Conservation (phyloP, 768 basidiomycete genomes). For the Termitomyces sp. region DNA sequence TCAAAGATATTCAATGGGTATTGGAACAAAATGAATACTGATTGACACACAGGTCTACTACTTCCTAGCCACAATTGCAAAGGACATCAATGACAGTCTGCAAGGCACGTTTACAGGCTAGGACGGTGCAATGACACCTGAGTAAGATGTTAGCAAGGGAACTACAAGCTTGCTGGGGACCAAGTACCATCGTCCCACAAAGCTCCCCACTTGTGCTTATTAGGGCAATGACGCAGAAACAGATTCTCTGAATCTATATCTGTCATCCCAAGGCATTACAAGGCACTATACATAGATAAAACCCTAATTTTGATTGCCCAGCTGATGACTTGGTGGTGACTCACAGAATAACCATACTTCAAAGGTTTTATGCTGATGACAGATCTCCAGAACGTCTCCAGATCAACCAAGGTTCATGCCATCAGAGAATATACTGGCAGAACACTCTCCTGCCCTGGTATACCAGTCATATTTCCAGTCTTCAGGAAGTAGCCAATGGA, state of each 20-base stretch:
- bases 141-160: too few relatives aligned
- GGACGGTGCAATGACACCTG: too few relatives aligned
- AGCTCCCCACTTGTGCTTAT: too few relatives aligned
- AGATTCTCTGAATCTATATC: background rate
- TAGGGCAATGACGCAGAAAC: slow-evolving; percentile 14
- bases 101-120: too few relatives aligned
- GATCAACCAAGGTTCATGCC: slow-evolving; percentile 52
- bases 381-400: slow-evolving; percentile 59
- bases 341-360: slow-evolving; percentile 52
- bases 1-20: background rate
- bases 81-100: slow-evolving; percentile 39
- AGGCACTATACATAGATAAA: too few relatives aligned
- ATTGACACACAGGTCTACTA: slow-evolving; percentile 37
- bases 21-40: background rate
- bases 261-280: slow-evolving; percentile 25
- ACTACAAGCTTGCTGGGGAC: too few relatives aligned
- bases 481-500: slow-evolving; percentile 44
- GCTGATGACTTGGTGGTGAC: slow-evolving; percentile 3
- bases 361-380: slow-evolving; percentile 58
- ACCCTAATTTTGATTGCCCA: slow-evolving; percentile 14
- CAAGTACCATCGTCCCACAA: too few relatives aligned
- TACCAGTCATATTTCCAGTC: slow-evolving; percentile 36
- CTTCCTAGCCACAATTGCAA: slow-evolving; percentile 39
- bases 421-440: slow-evolving; percentile 59
- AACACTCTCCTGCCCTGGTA: slow-evolving; percentile 58